Conservation (phyloP, 306 rosid species). For the Sindora glabra region DNA sequence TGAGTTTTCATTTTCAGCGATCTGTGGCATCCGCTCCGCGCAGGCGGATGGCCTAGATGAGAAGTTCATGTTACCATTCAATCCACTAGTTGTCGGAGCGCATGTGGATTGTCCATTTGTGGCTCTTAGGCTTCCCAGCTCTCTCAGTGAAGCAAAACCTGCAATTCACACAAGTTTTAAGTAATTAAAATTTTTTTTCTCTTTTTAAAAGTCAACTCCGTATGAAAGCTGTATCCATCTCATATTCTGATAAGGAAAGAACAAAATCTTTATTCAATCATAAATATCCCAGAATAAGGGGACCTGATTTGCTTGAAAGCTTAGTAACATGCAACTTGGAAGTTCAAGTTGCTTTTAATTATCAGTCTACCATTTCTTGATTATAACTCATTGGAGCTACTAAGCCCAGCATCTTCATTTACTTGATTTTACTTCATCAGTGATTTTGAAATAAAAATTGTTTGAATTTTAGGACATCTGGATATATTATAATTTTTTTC, state of each 20-base stretch:
- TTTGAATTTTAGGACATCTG: too few species aligned
- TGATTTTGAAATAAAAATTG: too few species aligned
- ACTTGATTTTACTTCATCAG: too few species aligned
- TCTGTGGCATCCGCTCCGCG: constrained; percentile 41
- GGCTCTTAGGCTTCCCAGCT: constrained; percentile 23
- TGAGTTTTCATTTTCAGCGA: constrained; percentile 47
- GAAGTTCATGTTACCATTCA: constrained; percentile 26
- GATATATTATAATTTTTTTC: too few species aligned
- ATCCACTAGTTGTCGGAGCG: constrained; percentile 24
- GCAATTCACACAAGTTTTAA: constrained; percentile 1
- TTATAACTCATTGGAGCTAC: too few species aligned
- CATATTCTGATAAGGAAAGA: background rate
- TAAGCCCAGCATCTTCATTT: too few species aligned
- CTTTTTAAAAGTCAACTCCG: constrained; percentile 25
- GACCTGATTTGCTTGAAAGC: background rate
- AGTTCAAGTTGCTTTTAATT: background rate
- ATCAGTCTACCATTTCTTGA: too few species aligned
- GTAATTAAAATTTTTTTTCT: background rate
- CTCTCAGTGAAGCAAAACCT: constrained; percentile 45
- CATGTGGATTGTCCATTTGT: constrained; percentile 44
- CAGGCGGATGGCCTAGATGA: constrained; percentile 37
- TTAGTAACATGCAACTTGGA: background rate
- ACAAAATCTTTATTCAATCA: constrained; percentile 2
- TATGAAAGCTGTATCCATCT: background rate
- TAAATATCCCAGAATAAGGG: background rate